phyloP scores from a whole-genome alignment of 2,329 filamentous ascomycete genomes.

The Cordyceps javanica region DNA sequence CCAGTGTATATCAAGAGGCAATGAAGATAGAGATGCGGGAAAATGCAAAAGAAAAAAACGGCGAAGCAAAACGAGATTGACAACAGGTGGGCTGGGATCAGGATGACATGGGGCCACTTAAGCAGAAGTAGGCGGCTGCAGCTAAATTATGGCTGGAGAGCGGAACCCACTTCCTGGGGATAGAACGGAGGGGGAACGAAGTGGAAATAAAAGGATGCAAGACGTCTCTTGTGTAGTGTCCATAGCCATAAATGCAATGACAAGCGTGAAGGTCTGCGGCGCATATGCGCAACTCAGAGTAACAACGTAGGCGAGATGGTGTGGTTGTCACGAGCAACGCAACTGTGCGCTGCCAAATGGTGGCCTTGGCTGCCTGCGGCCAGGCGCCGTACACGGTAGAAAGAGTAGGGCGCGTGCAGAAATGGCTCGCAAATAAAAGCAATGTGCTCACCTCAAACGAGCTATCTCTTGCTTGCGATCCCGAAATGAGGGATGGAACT shows the following conservation, averaged over 20 bases:
- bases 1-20: neutral
- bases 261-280: neutral
- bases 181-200: neutral
- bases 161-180: conserved; percentile 5
- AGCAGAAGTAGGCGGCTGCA: conserved; percentile 7
- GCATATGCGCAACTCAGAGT: neutral
- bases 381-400: no score
- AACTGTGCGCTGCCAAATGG: conserved; percentile 5
- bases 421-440: conserved; percentile 14
- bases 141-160: conserved; percentile 7
- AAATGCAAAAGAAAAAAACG: neutral
- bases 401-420: neutral
- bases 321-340: conserved; percentile 27
- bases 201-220: neutral
- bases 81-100: conserved; percentile 7
- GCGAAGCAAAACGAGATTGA: conserved; percentile 8
- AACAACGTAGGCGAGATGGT: neutral
- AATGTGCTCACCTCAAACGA: conserved; percentile 27
- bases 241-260: neutral
- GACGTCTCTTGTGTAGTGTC: neutral
- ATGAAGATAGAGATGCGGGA: neutral
- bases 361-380: conserved; percentile 18
- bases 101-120: conserved; percentile 5
- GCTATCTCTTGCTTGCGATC: neutral
- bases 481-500: neutral